phyloP scores from a whole-genome alignment of 495 filamentous ascomycete species.

The Neurospora terricola region DNA sequence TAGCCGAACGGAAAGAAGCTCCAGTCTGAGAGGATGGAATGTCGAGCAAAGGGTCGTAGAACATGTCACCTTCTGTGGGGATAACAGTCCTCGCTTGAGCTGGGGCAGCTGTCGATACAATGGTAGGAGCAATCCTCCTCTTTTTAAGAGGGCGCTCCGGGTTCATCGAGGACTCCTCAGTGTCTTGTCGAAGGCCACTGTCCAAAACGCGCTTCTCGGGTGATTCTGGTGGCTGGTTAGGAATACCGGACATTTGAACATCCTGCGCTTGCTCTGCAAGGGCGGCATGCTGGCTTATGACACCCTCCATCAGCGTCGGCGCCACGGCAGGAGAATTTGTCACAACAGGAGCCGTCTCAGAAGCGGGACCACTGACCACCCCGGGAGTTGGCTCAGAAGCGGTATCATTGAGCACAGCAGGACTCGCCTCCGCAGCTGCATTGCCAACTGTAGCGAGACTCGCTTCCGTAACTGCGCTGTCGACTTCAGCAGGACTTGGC shows the following conservation, averaged over 20 bases:
- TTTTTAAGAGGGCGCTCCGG: slow-evolving; percentile 21
- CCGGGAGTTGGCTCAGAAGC: not conserved
- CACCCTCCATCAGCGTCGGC: not conserved
- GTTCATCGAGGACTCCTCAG: not conserved
- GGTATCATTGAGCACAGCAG: not conserved
- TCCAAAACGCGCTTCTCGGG: not conserved
- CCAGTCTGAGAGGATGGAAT: not conserved
- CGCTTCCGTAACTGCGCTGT: not conserved
- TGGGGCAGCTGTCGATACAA: slow-evolving; percentile 26
- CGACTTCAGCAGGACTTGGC: not conserved
- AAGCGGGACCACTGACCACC: not conserved
- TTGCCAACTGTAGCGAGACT: not conserved
- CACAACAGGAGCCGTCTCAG: not conserved
- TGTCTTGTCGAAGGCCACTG: not conserved
- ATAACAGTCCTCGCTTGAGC: slow-evolving; percentile 16
- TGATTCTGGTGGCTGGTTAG: not conserved
- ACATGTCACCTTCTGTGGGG: slow-evolving; percentile 29
- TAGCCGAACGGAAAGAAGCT: not conserved
- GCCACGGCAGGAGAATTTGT: not conserved
- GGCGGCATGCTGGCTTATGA: not conserved
- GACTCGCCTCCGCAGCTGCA: not conserved
- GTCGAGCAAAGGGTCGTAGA: slow-evolving; percentile 1
- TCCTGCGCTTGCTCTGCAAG: not conserved
- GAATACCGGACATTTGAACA: not conserved
- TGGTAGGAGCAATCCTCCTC: slow-evolving; percentile 29